These are phyloP conservation scores for Sequoia sempervirens DNA, from an alignment of 75 land plant species.

Conservation along the genomic window DNA sequence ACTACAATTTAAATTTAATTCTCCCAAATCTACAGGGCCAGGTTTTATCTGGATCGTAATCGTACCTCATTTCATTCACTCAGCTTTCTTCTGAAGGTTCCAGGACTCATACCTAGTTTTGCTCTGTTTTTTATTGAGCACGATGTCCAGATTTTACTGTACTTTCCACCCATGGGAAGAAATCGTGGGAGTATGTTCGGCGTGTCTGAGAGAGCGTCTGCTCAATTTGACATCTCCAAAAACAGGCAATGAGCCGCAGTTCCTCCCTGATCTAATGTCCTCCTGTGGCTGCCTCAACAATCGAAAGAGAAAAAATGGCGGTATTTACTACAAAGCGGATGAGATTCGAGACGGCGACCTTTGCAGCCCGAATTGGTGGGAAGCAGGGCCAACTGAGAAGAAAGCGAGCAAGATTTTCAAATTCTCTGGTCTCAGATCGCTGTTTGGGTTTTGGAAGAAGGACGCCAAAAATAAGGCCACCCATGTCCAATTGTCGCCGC, in stretches of 20 bases:
- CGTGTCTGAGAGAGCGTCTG: neutral
- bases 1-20: neutral
- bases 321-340: neutral
- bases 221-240: neutral
- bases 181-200: neutral
- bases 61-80: neutral
- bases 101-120: neutral
- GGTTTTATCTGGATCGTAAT: neutral
- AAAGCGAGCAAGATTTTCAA: constrained; percentile 1
- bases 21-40: too few species aligned
- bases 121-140: neutral
- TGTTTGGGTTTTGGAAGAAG: neutral
- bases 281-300: neutral
- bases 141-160: neutral
- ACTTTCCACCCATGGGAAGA: neutral
- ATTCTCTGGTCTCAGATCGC: neutral
- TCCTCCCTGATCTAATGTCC: neutral
- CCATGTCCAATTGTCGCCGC: neutral
- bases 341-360: neutral
- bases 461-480: neutral
- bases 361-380: neutral
- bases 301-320: neutral
- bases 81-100: neutral
- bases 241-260: neutral
- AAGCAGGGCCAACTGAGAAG: neutral